A percentile compares a stretch with the other conserved stretches of the same genome.
Evolutionary conservation across 2,329 filamentous ascomycete genomes (phyloP).

Genomic region (Trichophyton rubrum): DNA sequence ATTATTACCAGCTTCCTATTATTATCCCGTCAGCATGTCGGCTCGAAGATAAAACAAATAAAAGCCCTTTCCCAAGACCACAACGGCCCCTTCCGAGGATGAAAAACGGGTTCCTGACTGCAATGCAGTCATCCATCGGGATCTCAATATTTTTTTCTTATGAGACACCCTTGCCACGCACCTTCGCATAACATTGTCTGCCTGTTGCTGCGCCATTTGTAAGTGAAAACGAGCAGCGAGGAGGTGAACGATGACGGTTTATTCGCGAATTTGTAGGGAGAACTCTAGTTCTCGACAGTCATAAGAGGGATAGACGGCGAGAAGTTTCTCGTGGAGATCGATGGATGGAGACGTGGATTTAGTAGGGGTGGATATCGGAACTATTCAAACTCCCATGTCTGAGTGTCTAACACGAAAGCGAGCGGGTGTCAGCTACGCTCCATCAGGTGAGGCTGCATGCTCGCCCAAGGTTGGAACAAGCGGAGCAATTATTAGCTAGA

Average conservation of each 20-base stretch:
- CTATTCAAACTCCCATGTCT: slow-evolving; percentile 1
- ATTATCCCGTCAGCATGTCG: slow-evolving; percentile 1
- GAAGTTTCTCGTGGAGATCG: neutral
- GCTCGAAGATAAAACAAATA: neutral
- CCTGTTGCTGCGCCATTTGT: slow-evolving; percentile 29
- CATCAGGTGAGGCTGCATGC: neutral
- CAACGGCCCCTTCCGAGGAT: neutral
- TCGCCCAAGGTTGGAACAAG: neutral
- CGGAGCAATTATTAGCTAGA: neutral
- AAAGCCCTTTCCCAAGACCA: neutral
- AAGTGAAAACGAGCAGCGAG: slow-evolving; percentile 10
- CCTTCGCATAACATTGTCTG: slow-evolving; percentile 31
- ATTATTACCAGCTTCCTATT: slow-evolving; percentile 90
- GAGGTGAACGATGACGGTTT: slow-evolving; percentile 5
- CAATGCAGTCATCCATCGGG: neutral
- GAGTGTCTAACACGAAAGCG: neutral
- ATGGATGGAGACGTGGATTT: neutral
- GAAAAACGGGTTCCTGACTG: neutral
- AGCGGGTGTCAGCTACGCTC: neutral
- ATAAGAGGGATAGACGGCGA: too few species aligned
- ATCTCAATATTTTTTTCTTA: too few species aligned
- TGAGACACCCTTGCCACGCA: slow-evolving; percentile 7
- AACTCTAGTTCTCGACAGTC: too few species aligned
- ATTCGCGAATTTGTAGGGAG: neutral
- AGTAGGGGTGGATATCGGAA: neutral